Percentiles rank a stretch among this genome's conserved stretches.
Conservation (phyloP, 805 yeast species). For the Schwanniomyces polymorphus region DNA sequence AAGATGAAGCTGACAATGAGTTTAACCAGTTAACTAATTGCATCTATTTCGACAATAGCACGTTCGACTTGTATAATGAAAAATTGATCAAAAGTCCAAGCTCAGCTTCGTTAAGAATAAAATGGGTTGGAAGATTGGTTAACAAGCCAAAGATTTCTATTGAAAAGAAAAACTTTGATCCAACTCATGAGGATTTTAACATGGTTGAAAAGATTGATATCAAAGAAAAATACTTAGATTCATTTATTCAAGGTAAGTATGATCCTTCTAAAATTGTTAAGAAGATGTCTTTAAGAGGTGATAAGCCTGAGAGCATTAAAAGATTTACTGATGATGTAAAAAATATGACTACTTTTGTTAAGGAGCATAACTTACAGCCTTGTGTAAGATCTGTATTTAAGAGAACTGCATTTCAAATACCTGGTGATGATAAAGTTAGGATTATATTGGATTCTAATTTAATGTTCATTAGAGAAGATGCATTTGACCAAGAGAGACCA, state of each 20-base stretch:
- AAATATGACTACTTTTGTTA: conserved; percentile 62
- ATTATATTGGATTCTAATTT: conserved; percentile 89
- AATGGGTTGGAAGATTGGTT: conserved; percentile 85
- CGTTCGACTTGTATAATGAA: conserved; percentile 83
- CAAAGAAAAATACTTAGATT: conserved; percentile 80
- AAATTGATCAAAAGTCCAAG: conserved; percentile 70
- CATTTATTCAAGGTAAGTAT: conserved; percentile 60
- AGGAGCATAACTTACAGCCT: conserved; percentile 73
- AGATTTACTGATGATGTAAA: conserved; percentile 55
- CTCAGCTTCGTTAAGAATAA: conserved; percentile 76
- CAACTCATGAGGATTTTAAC: conserved; percentile 50
- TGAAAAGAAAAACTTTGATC: conserved; percentile 76
- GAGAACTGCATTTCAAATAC: conserved; percentile 95
- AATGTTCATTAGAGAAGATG: conserved; percentile 84
- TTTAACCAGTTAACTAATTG: conserved; percentile 75
- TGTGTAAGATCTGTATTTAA: conserved; percentile 82
- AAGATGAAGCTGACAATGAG: conserved; percentile 16
- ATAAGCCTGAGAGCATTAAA: conserved; percentile 51
- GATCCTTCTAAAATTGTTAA: conserved; percentile 49
- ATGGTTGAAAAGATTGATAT: conserved; percentile 63
- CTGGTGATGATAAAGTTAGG: conserved; percentile 93
- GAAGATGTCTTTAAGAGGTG: conserved; percentile 64
- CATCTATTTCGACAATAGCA: conserved; percentile 80
- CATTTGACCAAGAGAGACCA: conserved; percentile 81
- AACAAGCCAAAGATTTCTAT: conserved; percentile 77